These are phyloP conservation scores for Pleurotus djamor DNA, from an alignment of 768 basidiomycete species.

Conservation along the genomic window DNA sequence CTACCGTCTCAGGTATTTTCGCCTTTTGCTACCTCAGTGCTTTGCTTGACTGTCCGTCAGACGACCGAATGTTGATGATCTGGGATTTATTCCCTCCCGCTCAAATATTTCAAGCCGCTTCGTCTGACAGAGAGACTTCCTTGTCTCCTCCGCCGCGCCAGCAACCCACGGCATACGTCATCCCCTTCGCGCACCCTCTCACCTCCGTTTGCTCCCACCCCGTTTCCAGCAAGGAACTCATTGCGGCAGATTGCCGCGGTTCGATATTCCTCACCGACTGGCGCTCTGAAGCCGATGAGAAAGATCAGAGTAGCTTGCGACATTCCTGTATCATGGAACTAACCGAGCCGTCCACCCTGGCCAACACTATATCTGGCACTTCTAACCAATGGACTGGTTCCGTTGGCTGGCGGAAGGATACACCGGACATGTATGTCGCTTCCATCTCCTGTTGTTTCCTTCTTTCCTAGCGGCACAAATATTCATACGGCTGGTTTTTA, in stretches of 20 bases:
- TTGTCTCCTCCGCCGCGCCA: conserved; percentile 37
- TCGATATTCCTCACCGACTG: conserved; percentile 81
- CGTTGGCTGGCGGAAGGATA: conserved; percentile 69
- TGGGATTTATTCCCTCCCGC: conserved; percentile 77
- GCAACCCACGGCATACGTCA: conserved; percentile 78
- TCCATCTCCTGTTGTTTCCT: conserved; percentile 3
- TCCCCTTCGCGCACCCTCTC: conserved; percentile 72
- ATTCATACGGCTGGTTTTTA: conserved; percentile 20
- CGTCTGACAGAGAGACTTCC: conserved; percentile 22
- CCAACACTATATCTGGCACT: conserved; percentile 45
- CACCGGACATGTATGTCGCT: conserved; percentile 65
- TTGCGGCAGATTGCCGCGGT: conserved; percentile 74
- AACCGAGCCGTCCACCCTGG: conserved; percentile 63
- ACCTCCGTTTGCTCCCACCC: conserved; percentile 69
- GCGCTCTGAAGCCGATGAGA: conserved; percentile 66
- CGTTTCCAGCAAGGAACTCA: conserved; percentile 71
- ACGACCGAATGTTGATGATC: conserved; percentile 83
- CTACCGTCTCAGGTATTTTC: conserved; percentile 70
- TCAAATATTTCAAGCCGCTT: conserved; percentile 25
- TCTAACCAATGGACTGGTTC: conserved; percentile 51
- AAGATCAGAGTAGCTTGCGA: conserved; percentile 52
- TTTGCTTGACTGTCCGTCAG: conserved; percentile 27
- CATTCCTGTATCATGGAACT: conserved; percentile 70
- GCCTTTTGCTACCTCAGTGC: conserved; percentile 4
- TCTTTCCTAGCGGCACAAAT: neutral